These are phyloP conservation scores for Triticum monococcum DNA, from an alignment of 176 grass and related monocot species.

Conservation along the genomic window DNA sequence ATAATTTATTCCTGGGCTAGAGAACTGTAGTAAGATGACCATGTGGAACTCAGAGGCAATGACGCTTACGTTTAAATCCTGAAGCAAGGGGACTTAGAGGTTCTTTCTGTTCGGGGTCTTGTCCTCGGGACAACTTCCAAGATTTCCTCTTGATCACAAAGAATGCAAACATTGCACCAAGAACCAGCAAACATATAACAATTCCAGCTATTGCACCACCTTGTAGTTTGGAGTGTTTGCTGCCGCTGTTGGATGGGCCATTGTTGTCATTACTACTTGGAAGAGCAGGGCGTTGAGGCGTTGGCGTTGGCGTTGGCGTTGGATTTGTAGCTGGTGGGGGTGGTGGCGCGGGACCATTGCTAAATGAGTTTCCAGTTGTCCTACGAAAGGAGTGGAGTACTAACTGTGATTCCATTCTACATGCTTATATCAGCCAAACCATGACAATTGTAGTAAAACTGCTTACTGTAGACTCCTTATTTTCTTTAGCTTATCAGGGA, in stretches of 20 bases:
- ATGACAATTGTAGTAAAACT: background rate
- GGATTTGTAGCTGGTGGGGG: conserved; percentile 59
- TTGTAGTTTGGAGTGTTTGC: conserved; percentile 54
- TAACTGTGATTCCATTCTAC: conserved; percentile 23
- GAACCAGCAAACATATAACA: conserved; percentile 69
- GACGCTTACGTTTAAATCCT: conserved; percentile 45
- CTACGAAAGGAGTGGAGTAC: conserved; percentile 35
- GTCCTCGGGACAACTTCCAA: conserved; percentile 35
- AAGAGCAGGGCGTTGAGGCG: conserved; percentile 9
- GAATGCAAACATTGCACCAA: conserved; percentile 52
- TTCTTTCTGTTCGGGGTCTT: conserved; percentile 56
- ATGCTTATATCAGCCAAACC: background rate
- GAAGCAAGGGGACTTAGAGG: conserved; percentile 71
- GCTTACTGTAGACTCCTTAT: conserved; percentile 75
- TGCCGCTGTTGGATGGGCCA: background rate
- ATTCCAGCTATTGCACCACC: conserved; percentile 85
- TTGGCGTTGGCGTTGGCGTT: conserved; percentile 47
- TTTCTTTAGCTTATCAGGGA: conserved; percentile 75
- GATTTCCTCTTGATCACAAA: conserved; percentile 68
- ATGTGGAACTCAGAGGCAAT: background rate
- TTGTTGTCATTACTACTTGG: conserved; percentile 27
- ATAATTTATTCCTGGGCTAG: background rate
- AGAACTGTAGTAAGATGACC: background rate
- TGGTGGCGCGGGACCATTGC: conserved; percentile 58
- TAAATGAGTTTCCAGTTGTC: conserved; percentile 73